Evolutionary conservation across 305 asterid genomes (phyloP).

Genomic region (Fraxinus sp.): DNA sequence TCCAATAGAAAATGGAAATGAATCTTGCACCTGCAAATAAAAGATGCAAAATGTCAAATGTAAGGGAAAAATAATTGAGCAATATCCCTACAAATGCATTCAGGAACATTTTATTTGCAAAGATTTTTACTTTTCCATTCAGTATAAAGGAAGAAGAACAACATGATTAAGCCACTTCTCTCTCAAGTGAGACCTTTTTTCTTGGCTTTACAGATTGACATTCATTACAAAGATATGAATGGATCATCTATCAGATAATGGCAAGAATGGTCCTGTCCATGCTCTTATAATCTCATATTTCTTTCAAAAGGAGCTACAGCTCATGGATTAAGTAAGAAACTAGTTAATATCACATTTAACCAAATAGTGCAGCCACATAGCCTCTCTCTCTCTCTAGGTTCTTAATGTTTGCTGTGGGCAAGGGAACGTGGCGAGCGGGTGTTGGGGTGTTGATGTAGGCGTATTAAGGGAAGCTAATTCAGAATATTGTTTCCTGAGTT

Average conservation of each 20-base stretch:
- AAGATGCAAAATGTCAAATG: constrained; percentile 24
- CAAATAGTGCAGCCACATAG: background rate
- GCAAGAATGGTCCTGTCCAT: background rate
- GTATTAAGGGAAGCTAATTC: background rate
- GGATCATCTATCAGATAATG: background rate
- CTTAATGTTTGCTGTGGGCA: background rate
- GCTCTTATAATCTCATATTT: background rate
- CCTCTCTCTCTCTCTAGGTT: background rate
- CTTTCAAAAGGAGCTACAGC: background rate
- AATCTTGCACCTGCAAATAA: constrained; percentile 80
- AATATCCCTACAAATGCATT: background rate
- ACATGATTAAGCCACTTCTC: background rate
- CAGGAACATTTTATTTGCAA: background rate
- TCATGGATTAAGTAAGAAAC: constrained; percentile 5
- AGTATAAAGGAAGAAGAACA: constrained; percentile 8
- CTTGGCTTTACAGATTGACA: background rate
- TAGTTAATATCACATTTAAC: constrained; percentile 11
- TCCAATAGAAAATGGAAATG: constrained; percentile 84
- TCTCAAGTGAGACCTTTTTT: constrained; percentile 8
- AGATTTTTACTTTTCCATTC: constrained; percentile 14
- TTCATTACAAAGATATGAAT: constrained; percentile 7
- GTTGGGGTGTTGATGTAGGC: background rate
- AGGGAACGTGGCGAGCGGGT: background rate
- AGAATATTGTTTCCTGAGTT: background rate
- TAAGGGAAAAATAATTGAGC: constrained; percentile 11